These are phyloP conservation scores for Dioscorea zingiberensis DNA, from an alignment of 106 monocot genomes.

Conservation along the genomic window DNA sequence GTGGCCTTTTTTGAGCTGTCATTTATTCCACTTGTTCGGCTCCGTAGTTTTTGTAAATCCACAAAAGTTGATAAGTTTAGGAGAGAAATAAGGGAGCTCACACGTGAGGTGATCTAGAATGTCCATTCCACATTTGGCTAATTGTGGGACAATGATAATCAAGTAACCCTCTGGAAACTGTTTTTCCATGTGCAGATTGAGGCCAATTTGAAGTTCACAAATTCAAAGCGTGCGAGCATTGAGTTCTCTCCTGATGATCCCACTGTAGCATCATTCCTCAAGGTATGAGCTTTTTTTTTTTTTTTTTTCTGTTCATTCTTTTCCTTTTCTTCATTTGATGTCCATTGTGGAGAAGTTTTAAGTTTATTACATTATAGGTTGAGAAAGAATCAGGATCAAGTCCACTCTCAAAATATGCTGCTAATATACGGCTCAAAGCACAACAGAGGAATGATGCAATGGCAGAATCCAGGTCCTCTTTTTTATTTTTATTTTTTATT, in stretches of 20 bases:
- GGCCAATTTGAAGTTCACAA: constrained; percentile 54
- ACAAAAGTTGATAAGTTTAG: constrained; percentile 57
- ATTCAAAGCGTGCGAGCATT: constrained; percentile 41
- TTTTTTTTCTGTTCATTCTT: not conserved
- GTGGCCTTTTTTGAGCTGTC: constrained; percentile 89
- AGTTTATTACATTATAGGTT: constrained; percentile 37
- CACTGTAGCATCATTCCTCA: constrained; percentile 43
- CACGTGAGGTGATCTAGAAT: constrained; percentile 52
- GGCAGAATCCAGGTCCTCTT: constrained; percentile 62
- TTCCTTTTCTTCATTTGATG: too few species aligned
- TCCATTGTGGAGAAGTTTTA: constrained; percentile 8
- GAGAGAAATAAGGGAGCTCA: constrained; percentile 74
- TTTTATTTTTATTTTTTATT: too few species aligned
- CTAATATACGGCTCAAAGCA: constrained; percentile 44
- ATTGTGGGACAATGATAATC: too few species aligned
- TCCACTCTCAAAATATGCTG: constrained; percentile 61
- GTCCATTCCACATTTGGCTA: not conserved
- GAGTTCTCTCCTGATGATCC: constrained; percentile 68
- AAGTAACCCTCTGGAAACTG: not conserved
- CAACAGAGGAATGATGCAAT: constrained; percentile 66
- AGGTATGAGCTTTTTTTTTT: constrained; percentile 30
- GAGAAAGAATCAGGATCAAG: constrained; percentile 66
- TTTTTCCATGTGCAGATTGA: constrained; percentile 49
- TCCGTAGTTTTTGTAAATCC: constrained; percentile 80
- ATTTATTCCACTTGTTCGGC: constrained; percentile 68